phyloP scores from a whole-genome alignment of 139 green algal species.

The Picochlorum sp. region DNA sequence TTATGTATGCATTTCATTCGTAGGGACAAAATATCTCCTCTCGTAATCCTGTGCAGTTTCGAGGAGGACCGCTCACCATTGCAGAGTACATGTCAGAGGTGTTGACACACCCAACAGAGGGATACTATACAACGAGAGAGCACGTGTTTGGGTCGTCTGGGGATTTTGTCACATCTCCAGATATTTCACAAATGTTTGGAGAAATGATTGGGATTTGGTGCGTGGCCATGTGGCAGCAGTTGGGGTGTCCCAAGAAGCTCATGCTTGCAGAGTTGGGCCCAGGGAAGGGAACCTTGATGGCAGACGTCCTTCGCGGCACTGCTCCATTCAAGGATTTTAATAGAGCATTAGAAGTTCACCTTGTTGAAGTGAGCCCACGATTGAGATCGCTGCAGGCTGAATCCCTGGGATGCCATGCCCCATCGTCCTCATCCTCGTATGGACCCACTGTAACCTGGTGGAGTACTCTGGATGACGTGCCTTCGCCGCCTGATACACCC shows the following conservation, averaged over 20 bases:
- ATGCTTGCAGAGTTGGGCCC: constrained; percentile 89
- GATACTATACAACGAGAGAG: constrained; percentile 64
- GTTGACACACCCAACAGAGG: constrained; percentile 64
- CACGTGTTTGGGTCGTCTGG: constrained; percentile 86
- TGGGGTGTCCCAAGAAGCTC: constrained; percentile 64
- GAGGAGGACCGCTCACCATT: constrained; percentile 81
- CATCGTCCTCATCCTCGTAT: background rate
- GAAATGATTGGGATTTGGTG: constrained; percentile 95
- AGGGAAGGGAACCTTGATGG: constrained; percentile 89
- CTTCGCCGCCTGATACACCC: constrained; percentile 6
- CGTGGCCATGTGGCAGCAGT: constrained; percentile 68
- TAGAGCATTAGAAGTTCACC: constrained; percentile 42
- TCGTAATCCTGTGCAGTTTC: constrained; percentile 47
- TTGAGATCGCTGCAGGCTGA: constrained; percentile 49
- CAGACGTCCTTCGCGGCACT: constrained; percentile 80
- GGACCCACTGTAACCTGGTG: no score
- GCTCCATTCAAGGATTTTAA: constrained; percentile 34
- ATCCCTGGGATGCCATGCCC: constrained; percentile 22
- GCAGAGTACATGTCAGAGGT: constrained; percentile 87
- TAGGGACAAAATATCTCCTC: no score
- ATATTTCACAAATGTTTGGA: constrained; percentile 96
- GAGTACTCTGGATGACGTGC: constrained; percentile 48
- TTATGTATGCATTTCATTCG: no score
- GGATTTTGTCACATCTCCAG: constrained; percentile 94
- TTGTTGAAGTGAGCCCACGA: constrained; percentile 75